phyloP scores from a whole-genome alignment of 306 rosid genomes.

The Acacia confusa region DNA sequence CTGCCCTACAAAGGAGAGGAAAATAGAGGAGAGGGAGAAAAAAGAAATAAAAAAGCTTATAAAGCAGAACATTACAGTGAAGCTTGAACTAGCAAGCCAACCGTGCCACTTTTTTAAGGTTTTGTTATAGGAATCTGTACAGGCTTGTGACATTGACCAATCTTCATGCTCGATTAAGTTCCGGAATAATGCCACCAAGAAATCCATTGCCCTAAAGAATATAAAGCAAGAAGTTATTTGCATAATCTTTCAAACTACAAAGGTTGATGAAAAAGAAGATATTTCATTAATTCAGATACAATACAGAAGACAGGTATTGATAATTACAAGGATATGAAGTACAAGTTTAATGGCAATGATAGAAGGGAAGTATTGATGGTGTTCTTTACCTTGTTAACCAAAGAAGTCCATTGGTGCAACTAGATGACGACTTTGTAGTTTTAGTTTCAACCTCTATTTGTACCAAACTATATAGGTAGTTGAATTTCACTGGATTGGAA shows the following conservation, averaged over 20 bases:
- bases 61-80: conserved; percentile 64
- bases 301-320: neutral
- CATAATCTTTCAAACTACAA: conserved; percentile 1
- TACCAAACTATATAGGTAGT: conserved; percentile 75
- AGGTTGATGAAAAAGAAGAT: neutral
- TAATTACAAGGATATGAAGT: neutral
- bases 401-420: conserved; percentile 97
- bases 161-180: conserved; percentile 80
- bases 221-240: conserved; percentile 21
- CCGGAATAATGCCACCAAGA: conserved; percentile 82
- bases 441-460: conserved; percentile 73
- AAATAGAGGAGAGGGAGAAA: neutral
- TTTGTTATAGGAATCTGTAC: conserved; percentile 83
- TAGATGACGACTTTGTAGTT: conserved; percentile 83
- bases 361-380: neutral
- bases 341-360: conserved; percentile 12
- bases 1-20: neutral
- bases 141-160: conserved; percentile 94
- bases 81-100: conserved; percentile 95
- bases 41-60: too few species aligned
- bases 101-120: conserved; percentile 97
- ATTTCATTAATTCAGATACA: neutral
- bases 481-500: conserved; percentile 60
- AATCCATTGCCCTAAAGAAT: conserved; percentile 92
- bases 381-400: conserved; percentile 90